These are phyloP conservation scores for Tritrichomonas foetus DNA, from an alignment of 208 protist species.

Conservation along the genomic window DNA sequence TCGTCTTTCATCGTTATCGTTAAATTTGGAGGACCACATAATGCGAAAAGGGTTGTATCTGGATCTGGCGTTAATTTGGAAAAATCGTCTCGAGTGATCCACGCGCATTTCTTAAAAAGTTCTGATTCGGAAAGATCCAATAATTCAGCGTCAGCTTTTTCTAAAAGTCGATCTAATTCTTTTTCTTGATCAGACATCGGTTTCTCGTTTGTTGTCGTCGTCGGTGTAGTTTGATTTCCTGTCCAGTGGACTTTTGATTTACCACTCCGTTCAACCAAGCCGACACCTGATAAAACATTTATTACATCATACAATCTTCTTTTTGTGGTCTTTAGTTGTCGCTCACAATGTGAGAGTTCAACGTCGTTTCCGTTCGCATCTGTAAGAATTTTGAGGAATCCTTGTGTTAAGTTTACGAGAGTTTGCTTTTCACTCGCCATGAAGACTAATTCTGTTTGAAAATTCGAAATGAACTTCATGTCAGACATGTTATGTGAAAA, in stretches of 20 bases:
- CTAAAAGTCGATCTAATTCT: neutral
- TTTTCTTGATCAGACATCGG: neutral
- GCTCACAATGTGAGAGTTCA: neutral
- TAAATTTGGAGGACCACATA: neutral
- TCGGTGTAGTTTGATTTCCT: neutral
- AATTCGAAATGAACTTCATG: no score
- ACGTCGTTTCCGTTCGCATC: neutral
- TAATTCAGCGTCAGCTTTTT: neutral
- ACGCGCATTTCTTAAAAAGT: neutral
- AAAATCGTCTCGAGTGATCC: neutral
- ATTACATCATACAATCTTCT: conserved; percentile 36
- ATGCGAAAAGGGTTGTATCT: neutral
- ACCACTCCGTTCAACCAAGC: neutral
- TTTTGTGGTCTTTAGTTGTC: neutral
- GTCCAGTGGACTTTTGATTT: neutral
- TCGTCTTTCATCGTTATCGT: neutral
- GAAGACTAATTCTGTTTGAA: no score
- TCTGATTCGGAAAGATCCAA: neutral
- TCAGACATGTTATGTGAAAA: no score
- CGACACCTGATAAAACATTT: conserved; percentile 3
- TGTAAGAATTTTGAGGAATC: neutral
- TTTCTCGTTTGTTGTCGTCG: neutral
- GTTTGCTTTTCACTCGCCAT: neutral
- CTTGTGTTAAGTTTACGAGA: conserved; percentile 1
- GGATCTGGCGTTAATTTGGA: neutral